These are phyloP conservation scores for Scutellaria barbata DNA, from an alignment of 257 asterid species.

Conservation along the genomic window DNA sequence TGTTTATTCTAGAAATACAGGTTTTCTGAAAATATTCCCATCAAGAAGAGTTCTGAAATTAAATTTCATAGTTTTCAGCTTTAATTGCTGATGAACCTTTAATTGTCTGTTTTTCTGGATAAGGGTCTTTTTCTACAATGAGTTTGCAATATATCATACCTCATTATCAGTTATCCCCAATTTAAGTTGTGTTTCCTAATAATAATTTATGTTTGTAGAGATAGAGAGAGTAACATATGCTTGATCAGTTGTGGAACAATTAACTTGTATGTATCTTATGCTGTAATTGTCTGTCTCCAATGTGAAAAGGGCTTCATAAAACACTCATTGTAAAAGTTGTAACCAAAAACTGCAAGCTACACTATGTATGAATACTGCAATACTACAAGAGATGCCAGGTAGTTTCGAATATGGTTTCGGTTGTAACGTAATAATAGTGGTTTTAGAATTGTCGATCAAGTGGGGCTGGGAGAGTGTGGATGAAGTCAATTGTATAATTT, in stretches of 20 bases:
- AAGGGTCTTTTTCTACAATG: constrained; percentile 6
- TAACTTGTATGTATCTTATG: neutral
- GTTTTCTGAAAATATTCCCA: neutral
- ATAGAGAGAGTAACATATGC: neutral
- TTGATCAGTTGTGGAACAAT: neutral
- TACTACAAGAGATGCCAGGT: constrained; percentile 7
- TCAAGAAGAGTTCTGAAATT: neutral
- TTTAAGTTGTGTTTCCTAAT: neutral
- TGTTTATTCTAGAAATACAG: neutral
- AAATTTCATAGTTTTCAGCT: neutral
- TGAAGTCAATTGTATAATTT: neutral
- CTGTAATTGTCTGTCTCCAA: neutral
- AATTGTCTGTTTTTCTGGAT: constrained; percentile 19
- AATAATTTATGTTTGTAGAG: neutral
- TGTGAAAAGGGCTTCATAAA: neutral
- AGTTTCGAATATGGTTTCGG: neutral
- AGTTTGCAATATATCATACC: neutral
- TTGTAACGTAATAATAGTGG: constrained; percentile 3
- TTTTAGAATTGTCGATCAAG: constrained; percentile 4
- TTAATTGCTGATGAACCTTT: constrained; percentile 8
- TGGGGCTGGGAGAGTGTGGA: neutral
- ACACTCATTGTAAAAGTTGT: neutral
- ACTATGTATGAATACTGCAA: neutral
- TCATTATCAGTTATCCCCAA: constrained; percentile 7
- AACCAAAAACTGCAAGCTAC: neutral